Evolutionary conservation across 257 asterid species (phyloP), one percentile per base, ranked within the genome.

Genomic region (Ilex asprella): DNA sequence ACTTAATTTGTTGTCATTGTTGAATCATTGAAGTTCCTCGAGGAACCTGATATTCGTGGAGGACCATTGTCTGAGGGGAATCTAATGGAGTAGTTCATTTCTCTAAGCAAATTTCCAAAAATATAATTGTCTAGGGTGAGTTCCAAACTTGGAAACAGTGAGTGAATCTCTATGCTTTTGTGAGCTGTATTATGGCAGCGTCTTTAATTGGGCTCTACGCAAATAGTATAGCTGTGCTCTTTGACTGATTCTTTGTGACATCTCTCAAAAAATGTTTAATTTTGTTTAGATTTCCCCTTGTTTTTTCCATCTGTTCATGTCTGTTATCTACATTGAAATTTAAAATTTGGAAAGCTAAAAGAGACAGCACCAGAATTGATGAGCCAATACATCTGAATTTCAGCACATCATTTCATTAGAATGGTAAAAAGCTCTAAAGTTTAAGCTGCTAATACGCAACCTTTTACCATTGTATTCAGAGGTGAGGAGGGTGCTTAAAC

Each of bases 401-500:
- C n/a, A 12, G 31, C 58, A 30, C 2, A 10, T 15, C 5, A 31
- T 46, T 7, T 6, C 47, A 11, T 11, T 6, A 41, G 12, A 7
- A 41, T 41, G 12, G 12, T 7, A 41, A 46, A 46, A 46, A 14
- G 4, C 10, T 46, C 3, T 2, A 14, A 46, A 10, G 16, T 67
- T 21, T 29, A 15, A 51, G 31, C 35, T 59, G 56, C 16, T 46
- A n/a, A n/a, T 11, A 41, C 12, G 1, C n/a, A 53, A 13, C 56
- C 16, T 16, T 43, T 13, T 61, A 15, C 51, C 41, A 5, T 68
- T 52, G n/a, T 63, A 2, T 72, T 16, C 77, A 91, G 98, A 91
- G 80, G 77, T 91, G 61, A 83, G 61, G 72, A 81, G 27, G 27
- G 27, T 21, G 27, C 27, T 21, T 21, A 21, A 21, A 21, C 27